phyloP scores from a whole-genome alignment of 768 basidiomycete species.

The Suillus brevipes region DNA sequence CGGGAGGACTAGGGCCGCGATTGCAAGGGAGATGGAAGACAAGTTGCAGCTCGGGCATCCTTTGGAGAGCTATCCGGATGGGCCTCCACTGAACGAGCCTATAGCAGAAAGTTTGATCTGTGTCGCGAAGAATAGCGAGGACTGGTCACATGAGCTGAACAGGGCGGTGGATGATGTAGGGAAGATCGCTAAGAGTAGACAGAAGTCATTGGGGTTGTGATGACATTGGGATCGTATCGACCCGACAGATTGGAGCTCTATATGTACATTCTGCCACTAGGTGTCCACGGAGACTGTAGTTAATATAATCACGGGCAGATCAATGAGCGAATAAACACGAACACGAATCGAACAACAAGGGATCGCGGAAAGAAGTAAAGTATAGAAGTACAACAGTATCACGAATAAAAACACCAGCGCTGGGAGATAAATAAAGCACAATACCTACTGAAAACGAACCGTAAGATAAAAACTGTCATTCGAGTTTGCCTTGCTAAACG shows the following conservation, averaged over 20 bases:
- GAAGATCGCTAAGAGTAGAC: conserved; percentile 70
- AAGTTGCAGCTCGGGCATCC: conserved; percentile 55
- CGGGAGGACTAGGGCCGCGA: conserved; percentile 67
- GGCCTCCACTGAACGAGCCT: conserved; percentile 35
- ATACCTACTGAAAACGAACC: conserved; percentile 6
- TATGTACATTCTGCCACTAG: conserved; percentile 2
- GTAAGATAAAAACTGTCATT: conserved; percentile 24
- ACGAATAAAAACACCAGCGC: conserved; percentile 20
- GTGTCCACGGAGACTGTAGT: not conserved
- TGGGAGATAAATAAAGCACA: conserved; percentile 31
- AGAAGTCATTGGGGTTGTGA: conserved; percentile 30
- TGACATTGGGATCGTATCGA: not conserved
- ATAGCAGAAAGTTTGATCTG: conserved; percentile 36
- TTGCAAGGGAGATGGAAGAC: conserved; percentile 81
- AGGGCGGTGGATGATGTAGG: conserved; percentile 77
- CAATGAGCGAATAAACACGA: not conserved
- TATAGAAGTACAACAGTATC: conserved; percentile 29
- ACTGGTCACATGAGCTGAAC: conserved; percentile 67
- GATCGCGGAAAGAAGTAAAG: conserved; percentile 3
- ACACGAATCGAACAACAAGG: conserved; percentile 4
- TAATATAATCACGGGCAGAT: not conserved
- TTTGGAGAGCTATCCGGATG: conserved; percentile 34
- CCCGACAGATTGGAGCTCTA: not conserved
- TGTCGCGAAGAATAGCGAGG: conserved; percentile 39
- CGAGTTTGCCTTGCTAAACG: not conserved